Base-by-base conservation (phyloP, 495 filamentous ascomycete genomes). In the Penicillium coprophilum region DNA sequence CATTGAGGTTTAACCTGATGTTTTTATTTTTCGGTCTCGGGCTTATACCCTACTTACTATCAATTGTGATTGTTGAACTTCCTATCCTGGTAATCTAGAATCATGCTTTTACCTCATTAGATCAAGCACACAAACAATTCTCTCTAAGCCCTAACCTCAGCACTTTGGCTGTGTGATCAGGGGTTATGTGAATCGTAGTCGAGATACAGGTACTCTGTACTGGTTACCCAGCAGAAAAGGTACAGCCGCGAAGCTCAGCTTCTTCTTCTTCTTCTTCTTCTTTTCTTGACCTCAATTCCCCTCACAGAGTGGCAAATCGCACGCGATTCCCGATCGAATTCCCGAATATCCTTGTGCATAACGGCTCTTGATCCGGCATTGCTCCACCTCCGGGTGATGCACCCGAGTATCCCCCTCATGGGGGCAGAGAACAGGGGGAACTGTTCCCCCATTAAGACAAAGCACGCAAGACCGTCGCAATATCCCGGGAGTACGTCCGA, bases 381-480 rank as follows among this genome's bases (percentile, higher is more conserved):
- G 46, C 53, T 20, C 52, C 60, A 53, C 59, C 2, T 28, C 12
- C 59, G 50, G 57, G 38, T 20, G 17, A 46, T 53, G 32, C 31
- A 31, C 49, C 48, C 49, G 55, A 49, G 53, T 20, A 13, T 51
- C 49, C 46, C 48, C 58, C 58, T 52, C 58, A 51, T 47, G 38
- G 36, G 58, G 56, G 31, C 27, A 51, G 20, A 19, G 46, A 63
- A 2, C 39, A 21, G 6, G 19, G 43, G 58, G 43, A 38, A 10
- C 19, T 27, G 46, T 48, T 40, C 49, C 58, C 58, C 52, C 58
- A 55, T 55, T 13, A 20, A 40, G 56, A 30, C 47, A 58, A 59
- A n/a, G 19, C 50, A 56, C 15, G 21, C 50, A 48, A 52, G 28
- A 19, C 21, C 24, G 2, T 50, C 13, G 20, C 20, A 17, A 43